A percentile compares a stretch with the other conserved stretches of the same genome.
These are phyloP conservation scores for Yarrowia sp. DNA, from an alignment of 805 yeast species.

Conservation along the genomic window DNA sequence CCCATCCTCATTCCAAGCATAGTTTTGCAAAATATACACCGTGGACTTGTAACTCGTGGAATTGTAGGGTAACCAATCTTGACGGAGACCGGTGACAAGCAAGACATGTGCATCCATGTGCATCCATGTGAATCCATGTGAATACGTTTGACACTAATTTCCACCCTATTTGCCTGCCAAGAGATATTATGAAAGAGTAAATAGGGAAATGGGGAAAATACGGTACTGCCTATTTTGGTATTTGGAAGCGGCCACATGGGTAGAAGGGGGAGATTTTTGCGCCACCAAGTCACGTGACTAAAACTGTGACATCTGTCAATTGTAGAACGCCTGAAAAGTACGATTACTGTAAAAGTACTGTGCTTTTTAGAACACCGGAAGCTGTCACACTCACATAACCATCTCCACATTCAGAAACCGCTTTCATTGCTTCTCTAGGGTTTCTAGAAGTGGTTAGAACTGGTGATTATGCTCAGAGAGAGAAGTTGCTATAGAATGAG, in stretches of 20 bases:
- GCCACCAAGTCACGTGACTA: too few relatives aligned
- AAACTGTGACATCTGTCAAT: too few relatives aligned
- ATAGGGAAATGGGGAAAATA: not conserved
- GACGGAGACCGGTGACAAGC: not conserved
- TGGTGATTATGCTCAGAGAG: too few relatives aligned
- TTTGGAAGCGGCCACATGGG: not conserved
- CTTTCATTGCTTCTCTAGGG: too few relatives aligned
- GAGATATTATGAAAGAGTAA: not conserved
- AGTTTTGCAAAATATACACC: constrained; percentile 1
- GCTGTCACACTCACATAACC: too few relatives aligned
- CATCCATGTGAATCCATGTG: constrained; percentile 14
- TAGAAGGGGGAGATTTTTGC: too few relatives aligned
- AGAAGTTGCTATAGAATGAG: too few relatives aligned
- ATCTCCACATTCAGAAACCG: too few relatives aligned
- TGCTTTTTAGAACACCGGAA: too few relatives aligned
- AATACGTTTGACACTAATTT: constrained; percentile 21
- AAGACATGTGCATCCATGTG: constrained; percentile 18
- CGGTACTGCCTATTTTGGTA: not conserved
- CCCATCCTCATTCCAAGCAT: constrained; percentile 8
- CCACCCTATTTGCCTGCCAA: constrained; percentile 23
- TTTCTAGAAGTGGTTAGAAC: too few relatives aligned
- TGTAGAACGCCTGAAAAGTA: too few relatives aligned
- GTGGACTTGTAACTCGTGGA: constrained; percentile 12
- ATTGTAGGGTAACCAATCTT: constrained; percentile 10
- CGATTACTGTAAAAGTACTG: too few relatives aligned